These are phyloP conservation scores for Silene latifolia DNA, from an alignment of 148 eudicot species.

Conservation along the genomic window DNA sequence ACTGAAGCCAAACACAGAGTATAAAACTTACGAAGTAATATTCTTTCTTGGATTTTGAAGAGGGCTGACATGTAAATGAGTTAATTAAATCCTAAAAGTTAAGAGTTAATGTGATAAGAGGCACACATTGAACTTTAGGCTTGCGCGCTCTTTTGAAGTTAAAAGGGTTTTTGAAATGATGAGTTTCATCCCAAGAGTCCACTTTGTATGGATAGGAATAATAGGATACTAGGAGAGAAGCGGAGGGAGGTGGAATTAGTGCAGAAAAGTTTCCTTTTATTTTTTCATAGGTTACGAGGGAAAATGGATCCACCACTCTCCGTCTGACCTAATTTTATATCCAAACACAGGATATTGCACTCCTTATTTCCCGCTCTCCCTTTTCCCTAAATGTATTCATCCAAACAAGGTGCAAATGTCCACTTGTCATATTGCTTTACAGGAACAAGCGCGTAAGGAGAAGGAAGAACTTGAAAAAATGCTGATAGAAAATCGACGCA, in stretches of 20 bases:
- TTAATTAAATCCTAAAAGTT: too few species aligned
- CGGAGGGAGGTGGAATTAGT: background rate
- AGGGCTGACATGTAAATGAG: too few species aligned
- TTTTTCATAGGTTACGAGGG: background rate
- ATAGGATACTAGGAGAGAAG: background rate
- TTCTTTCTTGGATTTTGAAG: too few species aligned
- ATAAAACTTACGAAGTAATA: too few species aligned
- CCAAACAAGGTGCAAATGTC: background rate
- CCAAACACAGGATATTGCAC: background rate
- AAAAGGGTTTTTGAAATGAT: too few species aligned
- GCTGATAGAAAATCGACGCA: slow-evolving; percentile 74
- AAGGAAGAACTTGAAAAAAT: slow-evolving; percentile 74
- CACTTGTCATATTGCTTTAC: background rate
- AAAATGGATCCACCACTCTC: background rate
- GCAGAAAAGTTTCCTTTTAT: too few species aligned
- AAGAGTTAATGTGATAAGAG: too few species aligned
- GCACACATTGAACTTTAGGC: too few species aligned
- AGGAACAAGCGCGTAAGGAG: slow-evolving; percentile 79
- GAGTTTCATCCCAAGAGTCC: too few species aligned
- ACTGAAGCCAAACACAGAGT: too few species aligned
- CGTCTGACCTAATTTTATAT: background rate
- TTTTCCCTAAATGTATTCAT: background rate
- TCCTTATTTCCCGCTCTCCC: background rate
- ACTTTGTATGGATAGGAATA: too few species aligned
- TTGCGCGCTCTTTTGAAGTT: too few species aligned